Conservation (phyloP, 2,329 filamentous ascomycete species). For the Domatiomyces catenatus region DNA sequence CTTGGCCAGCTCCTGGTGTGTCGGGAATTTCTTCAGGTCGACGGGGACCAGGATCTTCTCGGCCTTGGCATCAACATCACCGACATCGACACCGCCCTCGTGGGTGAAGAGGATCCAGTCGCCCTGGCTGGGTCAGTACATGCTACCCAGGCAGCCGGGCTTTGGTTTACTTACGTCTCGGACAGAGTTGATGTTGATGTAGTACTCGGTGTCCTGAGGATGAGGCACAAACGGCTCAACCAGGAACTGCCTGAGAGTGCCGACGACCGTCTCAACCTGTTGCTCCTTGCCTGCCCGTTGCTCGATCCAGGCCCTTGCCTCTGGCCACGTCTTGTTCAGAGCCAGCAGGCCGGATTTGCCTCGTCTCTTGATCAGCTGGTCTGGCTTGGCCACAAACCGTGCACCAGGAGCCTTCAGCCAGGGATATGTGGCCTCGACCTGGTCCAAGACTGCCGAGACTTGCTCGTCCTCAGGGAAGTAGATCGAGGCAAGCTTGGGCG, state of each 20-base stretch:
- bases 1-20: slow-evolving; percentile 80
- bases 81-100: slow-evolving; percentile 98
- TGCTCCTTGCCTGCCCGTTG: slow-evolving; percentile 81
- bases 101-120: slow-evolving; percentile 99
- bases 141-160: background rate
- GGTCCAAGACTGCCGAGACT: slow-evolving; percentile 71
- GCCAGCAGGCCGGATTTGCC: slow-evolving; percentile 95
- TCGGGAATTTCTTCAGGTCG: slow-evolving; percentile 84
- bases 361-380: slow-evolving; percentile 98
- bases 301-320: slow-evolving; percentile 87
- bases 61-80: slow-evolving; percentile 96
- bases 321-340: slow-evolving; percentile 92
- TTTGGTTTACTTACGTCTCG: slow-evolving; percentile 66
- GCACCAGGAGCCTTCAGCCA: slow-evolving; percentile 73
- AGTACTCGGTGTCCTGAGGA: slow-evolving; percentile 90
- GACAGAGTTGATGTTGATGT: slow-evolving; percentile 99
- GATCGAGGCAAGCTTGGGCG: slow-evolving; percentile 77
- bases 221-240: slow-evolving; percentile 98
- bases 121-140: slow-evolving; percentile 43
- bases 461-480: slow-evolving; percentile 82
- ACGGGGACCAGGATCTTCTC: slow-evolving; percentile 97
- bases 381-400: slow-evolving; percentile 97
- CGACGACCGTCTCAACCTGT: slow-evolving; percentile 81
- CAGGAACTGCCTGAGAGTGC: slow-evolving; percentile 83
- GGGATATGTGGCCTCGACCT: slow-evolving; percentile 91